phyloP scores from a whole-genome alignment of 441 rosid genomes.

The Jatropha podagrica region DNA sequence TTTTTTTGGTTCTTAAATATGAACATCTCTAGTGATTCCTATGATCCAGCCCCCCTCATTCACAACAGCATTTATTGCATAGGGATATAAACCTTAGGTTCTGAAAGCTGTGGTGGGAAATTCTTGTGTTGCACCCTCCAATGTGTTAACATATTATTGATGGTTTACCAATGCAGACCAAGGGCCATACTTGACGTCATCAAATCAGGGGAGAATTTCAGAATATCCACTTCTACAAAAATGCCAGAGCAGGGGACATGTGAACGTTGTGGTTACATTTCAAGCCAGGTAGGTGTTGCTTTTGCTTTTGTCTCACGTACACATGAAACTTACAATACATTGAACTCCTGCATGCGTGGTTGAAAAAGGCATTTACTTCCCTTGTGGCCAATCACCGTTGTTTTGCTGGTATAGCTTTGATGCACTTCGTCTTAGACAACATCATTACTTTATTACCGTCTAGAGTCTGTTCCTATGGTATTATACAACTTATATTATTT shows the following conservation, averaged over 20 bases:
- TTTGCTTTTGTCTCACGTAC: not conserved
- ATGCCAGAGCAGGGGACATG: conserved; percentile 99
- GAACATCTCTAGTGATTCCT: not conserved
- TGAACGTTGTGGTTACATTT: conserved; percentile 93
- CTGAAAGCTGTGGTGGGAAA: not conserved
- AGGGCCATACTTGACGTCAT: conserved; percentile 85
- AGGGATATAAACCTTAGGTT: not conserved
- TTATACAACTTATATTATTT: not conserved
- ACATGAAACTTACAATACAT: not conserved
- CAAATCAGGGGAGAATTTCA: conserved; percentile 84
- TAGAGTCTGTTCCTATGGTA: not conserved
- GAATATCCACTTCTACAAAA: conserved; percentile 75
- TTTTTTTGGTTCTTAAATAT: not conserved
- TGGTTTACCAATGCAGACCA: conserved; percentile 52
- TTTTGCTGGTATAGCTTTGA: not conserved
- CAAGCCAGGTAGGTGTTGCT: conserved; percentile 77
- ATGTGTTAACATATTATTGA: not conserved
- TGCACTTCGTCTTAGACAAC: not conserved
- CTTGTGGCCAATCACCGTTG: not conserved
- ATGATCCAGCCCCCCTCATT: not conserved
- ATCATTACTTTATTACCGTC: not conserved
- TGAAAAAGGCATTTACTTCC: not conserved
- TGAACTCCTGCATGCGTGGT: not conserved
- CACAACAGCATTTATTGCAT: not conserved
- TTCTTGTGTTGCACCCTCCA: not conserved